Base-by-base conservation (phyloP, 176 grass and related monocot genomes). In the Elymus sibiricus region DNA sequence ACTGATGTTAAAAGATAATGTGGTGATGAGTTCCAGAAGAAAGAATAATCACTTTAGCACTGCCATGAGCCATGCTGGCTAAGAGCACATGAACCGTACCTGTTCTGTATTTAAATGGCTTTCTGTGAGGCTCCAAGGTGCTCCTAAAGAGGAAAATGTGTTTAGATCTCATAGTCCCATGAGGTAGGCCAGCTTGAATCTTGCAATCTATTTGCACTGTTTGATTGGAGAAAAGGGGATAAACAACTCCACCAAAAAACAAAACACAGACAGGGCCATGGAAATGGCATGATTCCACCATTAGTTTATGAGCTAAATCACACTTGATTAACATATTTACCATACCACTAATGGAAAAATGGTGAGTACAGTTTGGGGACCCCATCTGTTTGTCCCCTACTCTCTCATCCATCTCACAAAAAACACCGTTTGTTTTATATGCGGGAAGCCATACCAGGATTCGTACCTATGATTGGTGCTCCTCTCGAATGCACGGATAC, bases 381-480 rank as follows among this genome's bases (percentile, higher is more conserved):
- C 58, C 82, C 63, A 51, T 51, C 24, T 77, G 29, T 60, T 24
- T 86, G 64, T 53, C 39, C 31, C 61, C 35, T 49, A 26, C 21
- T 46, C 63, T 77, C 27, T 87, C 27, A 5, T 34, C n/a, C 86
- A 70, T 58, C 58, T 59, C 80, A 83, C 80, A 27, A 78, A n/a
- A 55, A 77, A 40, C 37, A 88, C 15, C 2, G 12, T 69, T 78
- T 85, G 51, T 31, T 67, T 78, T 71, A 70, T 62, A 63, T 82
- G 19, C 55, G 65, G 29, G 62, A 82, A 71, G 39, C 17, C 53
- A 71, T 64, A 25, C 38, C 79, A 83, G 58, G 74, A 66, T 79
- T 78, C 83, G 79, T 74, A 79, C 74, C 49, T 83, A 46, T 35
- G 74, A 83, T 56, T 28, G 64, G 79, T 65, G 64, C 34, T 76